Evolutionary conservation across 441 rosid genomes (phyloP), one percentile per base, ranked within the genome.

Genomic region (Macaranga tanarius): DNA sequence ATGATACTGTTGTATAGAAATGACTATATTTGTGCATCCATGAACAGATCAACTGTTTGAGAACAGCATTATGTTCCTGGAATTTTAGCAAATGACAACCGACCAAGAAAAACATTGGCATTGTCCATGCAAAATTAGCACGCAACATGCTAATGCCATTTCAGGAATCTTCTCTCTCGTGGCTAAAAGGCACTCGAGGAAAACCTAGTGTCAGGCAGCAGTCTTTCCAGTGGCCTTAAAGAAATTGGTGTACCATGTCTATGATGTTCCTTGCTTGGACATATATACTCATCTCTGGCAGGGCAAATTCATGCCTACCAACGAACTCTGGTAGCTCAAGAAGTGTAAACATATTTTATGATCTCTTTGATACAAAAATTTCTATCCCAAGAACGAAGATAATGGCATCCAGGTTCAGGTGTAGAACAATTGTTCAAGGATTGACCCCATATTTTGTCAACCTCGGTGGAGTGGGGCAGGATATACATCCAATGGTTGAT

Each of bases 391-490:
- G 28, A 31, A 55, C 20, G 15, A 28, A 7, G 31, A 28, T 73
- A 10, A 20, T 31, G 34, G 71, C 75, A 55, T 40, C 54, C 20
- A 54, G 26, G 48, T 62, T 22, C 25, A 8, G 42, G 48, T 22
- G 65, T 10, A 4, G 25, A 2, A 17, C 4, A 20, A 44, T 20
- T 70, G 54, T 44, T 50, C 50, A 31, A 23, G 0, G 26, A 31
- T 31, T 34, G 51, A 23, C 16, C 34, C 40, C 56, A 16, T 12
- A n/a, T 17, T 20, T 19, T 31, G 3, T 78, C 75, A 86, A 80
- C 92, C 69, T 82, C 93, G 84, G 75, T 90, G 95, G 50, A 90
- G 90, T 0, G 90, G 95, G 2, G 96, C 96, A 67, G 96, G 88
- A 76, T 85, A 88, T 76, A 94, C 65, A 73, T 94, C 93, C 75